Base-by-base conservation (phyloP, 2,329 filamentous ascomycete genomes). In the Stemphylium lycopersici region DNA sequence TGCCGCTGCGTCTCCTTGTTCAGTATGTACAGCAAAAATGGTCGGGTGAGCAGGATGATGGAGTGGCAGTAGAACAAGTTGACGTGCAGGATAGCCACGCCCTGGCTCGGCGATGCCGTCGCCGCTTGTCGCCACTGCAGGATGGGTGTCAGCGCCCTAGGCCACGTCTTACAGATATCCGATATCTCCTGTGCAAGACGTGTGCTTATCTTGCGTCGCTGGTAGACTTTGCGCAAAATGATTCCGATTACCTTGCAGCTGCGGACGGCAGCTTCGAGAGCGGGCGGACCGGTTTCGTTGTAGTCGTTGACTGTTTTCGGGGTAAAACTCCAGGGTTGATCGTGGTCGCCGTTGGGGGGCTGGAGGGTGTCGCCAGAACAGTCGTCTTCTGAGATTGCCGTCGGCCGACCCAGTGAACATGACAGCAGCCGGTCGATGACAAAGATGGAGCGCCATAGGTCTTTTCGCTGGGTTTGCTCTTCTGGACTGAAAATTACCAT, bases 361-460 rank as follows among this genome's bases (percentile, higher is more conserved):
- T 61, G 66, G 12, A 77, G 67, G 6, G 79, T 77, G 32, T 80
- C 78, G 2, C 80, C 79, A 13, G 84, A 84, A 66, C 85, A 88
- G 55, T 88, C 85, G 15, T 84, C 81, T 56, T 88, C 83, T 4
- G 81, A 80, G 43, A 89, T 88, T 6, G 83, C 81, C 1, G 81
- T 80, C 0, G 87, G 87, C 8, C 85, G 80, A 4, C 87, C 87
- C 1, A 90, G 75, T 1, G 84, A 85, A 20, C 84, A 83, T 1
- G 86, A 82, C 1, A 89, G 76, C 46, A 89, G 85, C 13, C 84
- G 80, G 63, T 90, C 87, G 6, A 89, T 78, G 12, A 89, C 77
- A 54, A 87, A 88, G 0, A 90, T 71, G 10, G 84, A 86, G 51
- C 83, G 81, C 87, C 86, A 89, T 3, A 89, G 70, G 43, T 84